These are phyloP conservation scores for Arxiozyma heterogenica DNA, from an alignment of 1,139 yeast species.

Conservation along the genomic window DNA sequence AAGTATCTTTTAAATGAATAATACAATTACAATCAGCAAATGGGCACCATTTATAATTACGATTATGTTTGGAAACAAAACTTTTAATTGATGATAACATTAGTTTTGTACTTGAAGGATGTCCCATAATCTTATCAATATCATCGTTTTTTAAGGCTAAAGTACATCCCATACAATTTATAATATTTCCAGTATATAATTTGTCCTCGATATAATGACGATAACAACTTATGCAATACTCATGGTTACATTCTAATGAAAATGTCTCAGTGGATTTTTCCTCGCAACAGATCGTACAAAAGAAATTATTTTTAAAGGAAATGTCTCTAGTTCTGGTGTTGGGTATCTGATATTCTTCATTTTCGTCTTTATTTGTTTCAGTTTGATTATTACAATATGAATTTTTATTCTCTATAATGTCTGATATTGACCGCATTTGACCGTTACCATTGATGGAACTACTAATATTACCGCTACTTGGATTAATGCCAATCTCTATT, in stretches of 20 bases:
- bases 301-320: slow-evolving; percentile 30
- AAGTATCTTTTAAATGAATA: slow-evolving; percentile 40
- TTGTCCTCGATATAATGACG: slow-evolving; percentile 46
- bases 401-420: no score
- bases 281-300: slow-evolving; percentile 69
- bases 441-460: background rate
- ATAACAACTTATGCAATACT: slow-evolving; percentile 62
- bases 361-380: background rate
- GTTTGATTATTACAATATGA: background rate
- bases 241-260: slow-evolving; percentile 58
- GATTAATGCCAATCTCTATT: slow-evolving; percentile 41
- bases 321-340: slow-evolving; percentile 5
- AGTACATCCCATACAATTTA: slow-evolving; percentile 55
- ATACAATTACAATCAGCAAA: slow-evolving; percentile 70
- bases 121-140: slow-evolving; percentile 32
- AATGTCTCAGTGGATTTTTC: slow-evolving; percentile 37
- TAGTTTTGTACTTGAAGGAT: slow-evolving; percentile 25
- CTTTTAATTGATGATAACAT: slow-evolving; percentile 36
- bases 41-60: slow-evolving; percentile 68
- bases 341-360: background rate
- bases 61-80: slow-evolving; percentile 45
- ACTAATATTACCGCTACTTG: slow-evolving; percentile 9
- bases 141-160: slow-evolving; percentile 30
- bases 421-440: background rate
- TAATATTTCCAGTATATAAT: slow-evolving; percentile 45